phyloP scores from a whole-genome alignment of 352 stramenopile genomes.

The Pilasporangium apinafurcum region DNA sequence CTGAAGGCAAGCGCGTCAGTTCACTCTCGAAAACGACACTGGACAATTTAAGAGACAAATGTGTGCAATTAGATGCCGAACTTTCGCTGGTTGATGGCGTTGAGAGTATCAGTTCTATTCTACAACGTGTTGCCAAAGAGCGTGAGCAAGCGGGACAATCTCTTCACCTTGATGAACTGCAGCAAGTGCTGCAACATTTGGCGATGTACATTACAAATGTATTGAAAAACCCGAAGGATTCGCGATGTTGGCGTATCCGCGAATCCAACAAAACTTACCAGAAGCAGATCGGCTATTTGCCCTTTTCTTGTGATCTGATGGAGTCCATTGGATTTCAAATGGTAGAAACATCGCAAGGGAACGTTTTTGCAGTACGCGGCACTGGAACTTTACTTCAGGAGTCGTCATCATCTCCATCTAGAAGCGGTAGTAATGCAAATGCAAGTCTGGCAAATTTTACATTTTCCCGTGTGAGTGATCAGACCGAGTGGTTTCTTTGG shows the following conservation, averaged over 20 bases:
- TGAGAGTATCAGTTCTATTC: slow-evolving; percentile 49
- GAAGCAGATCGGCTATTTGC: slow-evolving; percentile 52
- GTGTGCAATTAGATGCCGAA: slow-evolving; percentile 45
- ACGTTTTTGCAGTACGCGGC: slow-evolving; percentile 41
- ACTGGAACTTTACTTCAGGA: slow-evolving; percentile 10
- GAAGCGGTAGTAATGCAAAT: neutral
- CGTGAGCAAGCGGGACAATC: slow-evolving; percentile 10
- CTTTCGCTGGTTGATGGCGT: slow-evolving; percentile 55
- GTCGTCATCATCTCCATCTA: neutral
- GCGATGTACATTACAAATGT: slow-evolving; percentile 46
- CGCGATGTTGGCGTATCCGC: slow-evolving; percentile 55
- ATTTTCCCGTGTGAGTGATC: slow-evolving; percentile 50
- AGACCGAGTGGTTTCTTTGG: slow-evolving; percentile 79
- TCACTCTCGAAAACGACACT: slow-evolving; percentile 32
- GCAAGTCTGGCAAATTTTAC: slow-evolving; percentile 52
- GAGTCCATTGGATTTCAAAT: slow-evolving; percentile 53
- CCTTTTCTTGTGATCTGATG: slow-evolving; percentile 45
- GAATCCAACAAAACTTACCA: slow-evolving; percentile 54
- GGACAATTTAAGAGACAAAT: slow-evolving; percentile 37
- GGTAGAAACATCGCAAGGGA: slow-evolving; percentile 27
- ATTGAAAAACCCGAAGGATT: slow-evolving; percentile 68
- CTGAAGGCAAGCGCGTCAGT: slow-evolving; percentile 33
- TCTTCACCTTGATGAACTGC: slow-evolving; percentile 47
- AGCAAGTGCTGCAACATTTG: slow-evolving; percentile 23
- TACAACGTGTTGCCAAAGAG: slow-evolving; percentile 33